phyloP scores from a whole-genome alignment of 2,329 filamentous ascomycete genomes.

The Juglanconis juglandina region DNA sequence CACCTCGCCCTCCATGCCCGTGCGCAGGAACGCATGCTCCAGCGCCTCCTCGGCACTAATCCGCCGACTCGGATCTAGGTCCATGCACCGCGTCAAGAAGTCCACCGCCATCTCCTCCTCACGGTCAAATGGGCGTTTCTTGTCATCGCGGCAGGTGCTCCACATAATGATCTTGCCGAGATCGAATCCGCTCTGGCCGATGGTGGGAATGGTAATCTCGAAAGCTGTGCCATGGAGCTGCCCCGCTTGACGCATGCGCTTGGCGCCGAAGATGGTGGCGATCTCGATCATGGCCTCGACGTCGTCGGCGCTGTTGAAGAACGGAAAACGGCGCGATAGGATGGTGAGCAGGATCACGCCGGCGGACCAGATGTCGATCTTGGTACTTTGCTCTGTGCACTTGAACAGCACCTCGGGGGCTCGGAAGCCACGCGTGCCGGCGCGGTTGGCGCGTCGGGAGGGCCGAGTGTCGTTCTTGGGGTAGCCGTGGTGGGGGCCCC shows the following conservation, averaged over 20 bases:
- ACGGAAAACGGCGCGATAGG: slow-evolving; percentile 86
- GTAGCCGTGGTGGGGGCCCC: slow-evolving; percentile 62
- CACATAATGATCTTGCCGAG: slow-evolving; percentile 94
- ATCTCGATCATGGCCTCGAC: slow-evolving; percentile 98
- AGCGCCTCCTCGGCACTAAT: slow-evolving; percentile 75
- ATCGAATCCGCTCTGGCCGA: slow-evolving; percentile 78
- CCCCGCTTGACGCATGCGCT: slow-evolving; percentile 78
- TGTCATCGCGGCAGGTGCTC: slow-evolving; percentile 72
- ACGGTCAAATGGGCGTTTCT: slow-evolving; percentile 50
- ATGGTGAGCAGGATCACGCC: slow-evolving; percentile 98
- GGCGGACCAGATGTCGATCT: slow-evolving; percentile 95
- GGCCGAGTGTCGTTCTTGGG: slow-evolving; percentile 87
- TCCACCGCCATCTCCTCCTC: slow-evolving; percentile 71
- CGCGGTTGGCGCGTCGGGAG: slow-evolving; percentile 86
- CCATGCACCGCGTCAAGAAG: slow-evolving; percentile 70
- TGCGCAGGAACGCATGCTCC: slow-evolving; percentile 64
- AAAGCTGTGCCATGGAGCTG: slow-evolving; percentile 86
- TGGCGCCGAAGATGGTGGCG: slow-evolving; percentile 85
- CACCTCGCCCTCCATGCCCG: slow-evolving; percentile 32
- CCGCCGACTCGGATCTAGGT: slow-evolving; percentile 69
- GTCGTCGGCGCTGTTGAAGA: slow-evolving; percentile 98
- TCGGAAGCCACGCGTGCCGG: slow-evolving; percentile 91
- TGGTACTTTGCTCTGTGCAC: slow-evolving; percentile 88
- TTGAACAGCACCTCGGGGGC: slow-evolving; percentile 96
- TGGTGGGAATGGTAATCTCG: slow-evolving; percentile 87